phyloP scores from a whole-genome alignment of 441 rosid species.

The Corymbia calophylla region DNA sequence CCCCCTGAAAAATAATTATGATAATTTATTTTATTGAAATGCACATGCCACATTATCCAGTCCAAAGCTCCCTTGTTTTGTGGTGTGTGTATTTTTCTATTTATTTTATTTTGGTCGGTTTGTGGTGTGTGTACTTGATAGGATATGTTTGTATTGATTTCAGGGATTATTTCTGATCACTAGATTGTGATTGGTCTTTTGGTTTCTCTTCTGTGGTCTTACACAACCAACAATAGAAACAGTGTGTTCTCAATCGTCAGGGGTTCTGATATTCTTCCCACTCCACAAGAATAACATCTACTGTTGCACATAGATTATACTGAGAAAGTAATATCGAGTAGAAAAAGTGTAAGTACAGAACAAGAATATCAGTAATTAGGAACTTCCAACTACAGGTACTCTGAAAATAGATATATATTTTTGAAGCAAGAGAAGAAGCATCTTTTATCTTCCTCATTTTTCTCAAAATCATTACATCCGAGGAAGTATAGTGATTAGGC shows the following conservation, averaged over 20 bases:
- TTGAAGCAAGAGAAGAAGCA: neutral
- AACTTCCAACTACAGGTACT: neutral
- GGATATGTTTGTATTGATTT: neutral
- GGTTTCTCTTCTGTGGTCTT: neutral
- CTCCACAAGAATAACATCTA: neutral
- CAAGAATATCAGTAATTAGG: neutral
- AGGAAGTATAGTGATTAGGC: neutral
- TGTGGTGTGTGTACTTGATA: neutral
- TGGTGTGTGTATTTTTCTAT: too few relatives aligned
- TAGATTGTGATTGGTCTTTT: neutral
- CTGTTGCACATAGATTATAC: neutral
- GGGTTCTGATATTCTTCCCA: neutral
- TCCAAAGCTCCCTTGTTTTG: neutral
- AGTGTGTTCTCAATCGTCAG: neutral
- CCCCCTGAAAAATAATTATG: neutral
- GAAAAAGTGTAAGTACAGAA: neutral
- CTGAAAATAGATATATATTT: neutral
- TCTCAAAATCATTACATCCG: neutral
- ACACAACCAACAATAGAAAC: neutral
- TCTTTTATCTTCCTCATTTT: neutral
- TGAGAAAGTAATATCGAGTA: neutral
- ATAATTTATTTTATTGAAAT: neutral
- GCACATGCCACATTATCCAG: neutral
- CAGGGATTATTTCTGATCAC: neutral
- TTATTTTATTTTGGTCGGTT: too few relatives aligned